Evolutionary conservation across 805 yeast species (phyloP).

Genomic region (Wickerhamiella dianesei): DNA sequence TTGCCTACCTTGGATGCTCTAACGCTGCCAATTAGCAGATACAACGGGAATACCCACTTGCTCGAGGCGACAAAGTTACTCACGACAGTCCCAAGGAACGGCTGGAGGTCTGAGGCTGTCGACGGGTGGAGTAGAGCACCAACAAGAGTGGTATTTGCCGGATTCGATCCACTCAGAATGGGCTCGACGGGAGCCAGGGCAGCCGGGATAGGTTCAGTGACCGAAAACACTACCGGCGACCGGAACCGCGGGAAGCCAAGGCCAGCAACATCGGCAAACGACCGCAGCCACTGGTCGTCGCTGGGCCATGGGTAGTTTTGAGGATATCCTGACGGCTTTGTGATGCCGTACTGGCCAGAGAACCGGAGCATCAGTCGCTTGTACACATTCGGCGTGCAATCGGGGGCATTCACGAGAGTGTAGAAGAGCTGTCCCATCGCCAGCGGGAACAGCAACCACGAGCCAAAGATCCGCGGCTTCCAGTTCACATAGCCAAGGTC

Average conservation of each 20-base stretch:
- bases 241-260: slow-evolving; percentile 24
- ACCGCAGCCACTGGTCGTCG: slow-evolving; percentile 21
- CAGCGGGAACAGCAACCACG: slow-evolving; percentile 30
- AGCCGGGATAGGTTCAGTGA: slow-evolving; percentile 12
- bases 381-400: slow-evolving; percentile 25
- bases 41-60: slow-evolving; percentile 22
- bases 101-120: slow-evolving; percentile 18
- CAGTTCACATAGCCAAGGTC: slow-evolving; percentile 23
- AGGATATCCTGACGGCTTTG: slow-evolving; percentile 22
- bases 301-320: slow-evolving; percentile 24
- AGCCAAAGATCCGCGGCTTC: slow-evolving; percentile 26
- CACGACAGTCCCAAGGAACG: slow-evolving; percentile 18
- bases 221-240: slow-evolving; percentile 21
- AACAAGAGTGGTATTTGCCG: slow-evolving; percentile 21
- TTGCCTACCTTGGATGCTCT: slow-evolving; percentile 1
- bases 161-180: slow-evolving; percentile 22
- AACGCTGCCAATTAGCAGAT: slow-evolving; percentile 16
- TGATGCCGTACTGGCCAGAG: slow-evolving; percentile 23
- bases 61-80: slow-evolving; percentile 18
- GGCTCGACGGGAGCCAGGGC: slow-evolving; percentile 12
- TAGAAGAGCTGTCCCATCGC: slow-evolving; percentile 29
- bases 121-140: slow-evolving; percentile 26
- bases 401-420: slow-evolving; percentile 25
- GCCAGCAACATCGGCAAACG: slow-evolving; percentile 22
- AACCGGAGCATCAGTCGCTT: slow-evolving; percentile 20